Evolutionary conservation across 1,284 basidiomycete genomes (phyloP), one percentile per base, ranked within the genome.

Genomic region (Malassezia sympodialis): DNA sequence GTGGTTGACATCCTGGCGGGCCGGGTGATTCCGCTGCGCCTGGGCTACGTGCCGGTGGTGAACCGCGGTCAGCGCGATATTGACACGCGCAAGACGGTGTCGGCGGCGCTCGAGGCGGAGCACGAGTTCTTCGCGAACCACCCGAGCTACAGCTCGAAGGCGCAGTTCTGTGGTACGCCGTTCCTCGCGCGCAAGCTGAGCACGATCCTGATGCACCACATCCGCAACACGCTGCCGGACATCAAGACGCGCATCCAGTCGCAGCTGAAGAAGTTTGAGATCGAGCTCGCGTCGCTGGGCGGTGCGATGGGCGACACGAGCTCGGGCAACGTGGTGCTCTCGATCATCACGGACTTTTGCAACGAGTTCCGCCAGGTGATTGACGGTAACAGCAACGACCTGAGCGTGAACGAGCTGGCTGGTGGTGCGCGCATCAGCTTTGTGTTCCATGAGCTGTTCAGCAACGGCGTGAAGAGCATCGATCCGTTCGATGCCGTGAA

Each of bases 401-500:
- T 96, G 43, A 87, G 87, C 5, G 76, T 94, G 69, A 94, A 94
- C 72, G 93, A 98, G 77, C 82, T 98, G 23, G 90, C 88, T 15
- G 93, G 93, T 70, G 93, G 93, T 78, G 93, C 93, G 30, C 84
- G 93, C 77, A 96, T 98, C 79, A 87, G 85, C 69, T 98, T 96
- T 69, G 93, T 96, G 54, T 98, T 90, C 81, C 93, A 98, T 76
- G 93, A 98, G 76, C 78, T 96, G 54, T 98, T 88, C 81, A 91
- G 90, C 78, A 91, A 88, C 72, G 93, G 93, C 62, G 83, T 98
- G 74, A 91, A 86, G 80, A 83, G 80, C 60, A 90, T 96, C 71
- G 93, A 98, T 79, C 93, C 93, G 2, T 98, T 96, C 69, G 93
- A 98, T 76, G 88, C 91, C 77, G 88, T 96, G 61, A 96, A 96